Evolutionary conservation across 805 yeast genomes (phyloP), one percentile per base, ranked within the genome.

Genomic region (Alloascoidea hylecoeti): DNA sequence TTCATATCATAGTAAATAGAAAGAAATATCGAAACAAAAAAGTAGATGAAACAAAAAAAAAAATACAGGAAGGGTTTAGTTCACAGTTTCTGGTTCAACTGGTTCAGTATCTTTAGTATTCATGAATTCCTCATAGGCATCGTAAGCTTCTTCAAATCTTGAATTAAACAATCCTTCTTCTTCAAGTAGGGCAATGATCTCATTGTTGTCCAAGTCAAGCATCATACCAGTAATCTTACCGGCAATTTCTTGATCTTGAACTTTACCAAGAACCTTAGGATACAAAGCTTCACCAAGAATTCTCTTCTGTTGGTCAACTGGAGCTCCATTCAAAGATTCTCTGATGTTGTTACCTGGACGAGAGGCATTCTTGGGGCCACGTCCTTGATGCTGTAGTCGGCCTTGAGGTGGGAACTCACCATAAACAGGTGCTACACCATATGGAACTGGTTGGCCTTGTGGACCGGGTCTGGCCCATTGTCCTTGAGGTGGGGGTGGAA

Each of bases 141-240:
- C 75, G 52, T 79, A 74, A 49, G 98, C 98, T 63, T 89, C 97
- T 53, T 79, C 80, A 58, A 89, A 85, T 62, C 86, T 95, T 61
- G 77, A 75, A 68, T 78, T 78, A 70, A 92, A 83, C 50, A 80
- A 73, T 52, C 76, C 86, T 47, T 85, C 95, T 60, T 88, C 92
- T 57, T 84, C 94, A 61, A 85, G 75, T 60, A 89, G 71, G 44
- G 81, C 80, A 55, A 88, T 66, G 52, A 92, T 82, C 67, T 89
- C 96, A 55, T 75, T 75, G 64, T 82, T 83, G 57, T 86, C 94
- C 76, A 89, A 77, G 59, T 88, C 96, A 57, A 92, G 75, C 70
- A 92, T 76, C 97, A 92, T 92, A 70, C 97, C 96, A 49, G 98
- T 92, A 60, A 92, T 84, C 71, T 88, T 89, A 68, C 96, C 95